Base-by-base conservation (phyloP, 2,329 filamentous ascomycete genomes). In the Furcasterigmium furcatum region DNA sequence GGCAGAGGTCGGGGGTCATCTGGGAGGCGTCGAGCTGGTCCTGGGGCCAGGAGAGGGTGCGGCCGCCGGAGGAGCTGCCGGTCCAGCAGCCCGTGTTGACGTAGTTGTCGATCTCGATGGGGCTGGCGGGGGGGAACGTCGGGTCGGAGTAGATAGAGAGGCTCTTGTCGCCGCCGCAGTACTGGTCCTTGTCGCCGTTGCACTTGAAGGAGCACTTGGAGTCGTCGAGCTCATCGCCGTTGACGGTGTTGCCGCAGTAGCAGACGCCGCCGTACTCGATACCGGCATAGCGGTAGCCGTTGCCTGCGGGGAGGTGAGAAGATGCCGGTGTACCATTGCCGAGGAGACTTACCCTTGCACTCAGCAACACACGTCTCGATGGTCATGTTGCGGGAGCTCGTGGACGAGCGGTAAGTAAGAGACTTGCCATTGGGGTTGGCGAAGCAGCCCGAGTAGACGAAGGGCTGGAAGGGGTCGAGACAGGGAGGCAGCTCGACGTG, bases 11-110 rank as follows among this genome's bases (percentile, higher is more conserved):
- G 4, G 67, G 70, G 36, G 72, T 75, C 59, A 77, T 59, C 27
- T 51, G 57, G 16, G 54, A 49, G 13, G 55, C 46, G 24, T 66
- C 57, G 14, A 76, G 48, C 34, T 62, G 52, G 36, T 67, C 55
- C 57, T 71, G 64, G 18, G 61, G 62, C 57, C 71, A 76, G 21
- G 65, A 65, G 39, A 80, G 64, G 21, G 76, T 68, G 41, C 68
- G 70, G 34, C 72, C 68, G 43, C 64, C 51, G 40, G 49, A 50
- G 18, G 64, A 65, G 45, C 66, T 56, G 49, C 79, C 76, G 22
- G 66, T 70, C 55, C 77, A 85, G 66, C 84, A 88, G 45, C 84
- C 84, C n/a, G 76, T 59, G 52, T 80, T 74, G 36, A 68, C 66
- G 70, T 82, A 88, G 38, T 73, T 69, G 44, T 68, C 67, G 38